Evolutionary conservation across 805 yeast genomes (phyloP).

Genomic region (Cyberlindnera bimundalis): DNA sequence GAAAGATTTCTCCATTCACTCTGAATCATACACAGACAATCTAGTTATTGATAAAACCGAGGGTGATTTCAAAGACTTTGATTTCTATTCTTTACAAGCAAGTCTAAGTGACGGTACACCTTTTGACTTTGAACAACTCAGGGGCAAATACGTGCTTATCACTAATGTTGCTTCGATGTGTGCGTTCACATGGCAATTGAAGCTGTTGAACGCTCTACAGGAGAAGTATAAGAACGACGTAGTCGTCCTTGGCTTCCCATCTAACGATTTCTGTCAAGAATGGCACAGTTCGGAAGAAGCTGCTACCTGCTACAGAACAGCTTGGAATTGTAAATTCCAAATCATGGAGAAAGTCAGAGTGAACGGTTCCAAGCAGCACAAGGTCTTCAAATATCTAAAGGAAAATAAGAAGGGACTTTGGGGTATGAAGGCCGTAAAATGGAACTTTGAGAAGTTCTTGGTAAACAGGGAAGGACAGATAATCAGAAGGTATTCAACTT

Average conservation of each 20-base stretch:
- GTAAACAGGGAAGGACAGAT: constrained; percentile 54
- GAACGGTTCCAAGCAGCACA: constrained; percentile 67
- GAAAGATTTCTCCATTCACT: background rate
- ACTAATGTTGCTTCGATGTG: constrained; percentile 90
- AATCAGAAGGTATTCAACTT: constrained; percentile 45
- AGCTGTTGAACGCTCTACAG: constrained; percentile 65
- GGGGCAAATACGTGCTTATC: constrained; percentile 77
- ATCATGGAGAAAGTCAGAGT: constrained; percentile 74
- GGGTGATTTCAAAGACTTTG: background rate
- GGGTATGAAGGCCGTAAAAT: constrained; percentile 61
- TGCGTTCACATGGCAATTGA: constrained; percentile 72
- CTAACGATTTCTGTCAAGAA: constrained; percentile 83
- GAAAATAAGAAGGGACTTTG: constrained; percentile 50
- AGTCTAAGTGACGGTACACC: constrained; percentile 53
- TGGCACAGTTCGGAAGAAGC: constrained; percentile 61
- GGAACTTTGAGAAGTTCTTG: constrained; percentile 76
- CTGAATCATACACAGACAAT: background rate
- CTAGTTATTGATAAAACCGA: background rate
- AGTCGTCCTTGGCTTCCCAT: constrained; percentile 79
- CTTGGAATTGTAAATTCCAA: constrained; percentile 78
- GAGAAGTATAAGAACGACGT: constrained; percentile 65
- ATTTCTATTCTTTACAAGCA: constrained; percentile 67
- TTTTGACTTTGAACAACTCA: constrained; percentile 54
- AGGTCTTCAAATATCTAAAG: constrained; percentile 69
- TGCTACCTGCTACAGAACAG: constrained; percentile 68